phyloP scores from a whole-genome alignment of 225 moss, liverwort and hornwort species.

The Ulota crispa region DNA sequence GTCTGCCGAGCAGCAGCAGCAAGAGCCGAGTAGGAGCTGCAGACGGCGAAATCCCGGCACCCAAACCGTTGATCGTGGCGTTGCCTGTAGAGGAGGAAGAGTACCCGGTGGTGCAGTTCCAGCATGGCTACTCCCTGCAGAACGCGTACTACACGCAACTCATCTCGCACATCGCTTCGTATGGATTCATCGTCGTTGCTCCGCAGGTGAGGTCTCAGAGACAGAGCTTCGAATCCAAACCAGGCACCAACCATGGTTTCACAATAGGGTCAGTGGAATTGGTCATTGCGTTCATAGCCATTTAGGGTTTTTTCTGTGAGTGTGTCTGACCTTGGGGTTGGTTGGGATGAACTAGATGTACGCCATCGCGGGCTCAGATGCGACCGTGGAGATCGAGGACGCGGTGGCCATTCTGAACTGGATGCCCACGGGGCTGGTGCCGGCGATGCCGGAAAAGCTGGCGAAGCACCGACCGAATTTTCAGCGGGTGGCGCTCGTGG shows the following conservation, averaged over 20 bases:
- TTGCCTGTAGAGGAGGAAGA: conserved; percentile 50
- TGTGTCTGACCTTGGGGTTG: not conserved
- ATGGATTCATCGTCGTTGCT: conserved; percentile 79
- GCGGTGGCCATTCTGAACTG: conserved; percentile 78
- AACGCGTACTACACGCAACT: conserved; percentile 61
- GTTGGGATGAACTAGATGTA: conserved; percentile 58
- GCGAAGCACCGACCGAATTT: conserved; percentile 66
- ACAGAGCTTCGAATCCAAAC: not conserved
- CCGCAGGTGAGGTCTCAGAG: conserved; percentile 57
- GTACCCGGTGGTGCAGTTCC: conserved; percentile 72
- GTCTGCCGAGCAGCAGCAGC: conserved; percentile 32
- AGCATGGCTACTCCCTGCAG: conserved; percentile 65
- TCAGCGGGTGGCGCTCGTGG: conserved; percentile 57
- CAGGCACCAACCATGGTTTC: not conserved
- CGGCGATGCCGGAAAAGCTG: conserved; percentile 50
- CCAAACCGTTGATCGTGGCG: conserved; percentile 69
- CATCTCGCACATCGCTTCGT: conserved; percentile 69
- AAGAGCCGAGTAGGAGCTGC: conserved; percentile 13
- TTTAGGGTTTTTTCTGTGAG: not conserved
- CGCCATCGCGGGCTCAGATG: conserved; percentile 56
- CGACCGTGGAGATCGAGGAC: conserved; percentile 60
- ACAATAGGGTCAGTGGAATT: too few relatives aligned
- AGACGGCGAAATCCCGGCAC: conserved; percentile 27
- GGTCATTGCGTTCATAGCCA: too few relatives aligned
- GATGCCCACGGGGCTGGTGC: conserved; percentile 59